Evolutionary conservation across 108 stramenopile species (phyloP).

Genomic region (Fistulifera pelliculosa): DNA sequence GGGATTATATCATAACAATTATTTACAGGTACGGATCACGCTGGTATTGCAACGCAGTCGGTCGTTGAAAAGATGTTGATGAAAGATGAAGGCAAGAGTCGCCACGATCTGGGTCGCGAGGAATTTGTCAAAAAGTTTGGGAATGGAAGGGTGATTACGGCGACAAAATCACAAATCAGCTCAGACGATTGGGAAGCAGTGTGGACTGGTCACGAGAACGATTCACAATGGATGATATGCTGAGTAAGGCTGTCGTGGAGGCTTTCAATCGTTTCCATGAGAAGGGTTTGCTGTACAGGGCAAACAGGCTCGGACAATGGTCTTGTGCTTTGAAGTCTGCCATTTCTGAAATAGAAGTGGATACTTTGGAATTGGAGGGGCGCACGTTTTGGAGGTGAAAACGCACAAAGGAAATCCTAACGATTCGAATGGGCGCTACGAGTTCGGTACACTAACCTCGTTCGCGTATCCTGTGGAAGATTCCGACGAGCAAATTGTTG

Average conservation of each 20-base stretch:
- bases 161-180: conserved; percentile 82
- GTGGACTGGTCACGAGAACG: conserved; percentile 97
- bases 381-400: conserved; percentile 90
- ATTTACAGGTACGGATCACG: conserved; percentile 97
- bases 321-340: conserved; percentile 95
- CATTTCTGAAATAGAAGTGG: conserved; percentile 98
- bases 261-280: conserved; percentile 92
- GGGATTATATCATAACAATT: too few species aligned
- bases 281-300: conserved; percentile 92
- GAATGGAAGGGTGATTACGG: conserved; percentile 98
- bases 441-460: conserved; percentile 93
- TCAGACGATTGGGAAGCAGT: conserved; percentile 79
- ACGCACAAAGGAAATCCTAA: conserved; percentile 89
- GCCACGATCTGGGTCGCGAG: conserved; percentile 96
- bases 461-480: conserved; percentile 96
- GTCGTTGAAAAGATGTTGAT: conserved; percentile 98
- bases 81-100: conserved; percentile 82
- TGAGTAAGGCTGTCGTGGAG: conserved; percentile 87
- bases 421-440: conserved; percentile 88
- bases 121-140: conserved; percentile 95
- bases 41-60: conserved; percentile 99
- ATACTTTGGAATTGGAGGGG: conserved; percentile 90
- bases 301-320: conserved; percentile 96
- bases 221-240: conserved; percentile 98
- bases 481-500: conserved; percentile 87